Percentiles rank a stretch among this genome's conserved stretches.
phyloP scores from a whole-genome alignment of 176 grass and related monocot genomes.

The Bonia amplexicaulis region DNA sequence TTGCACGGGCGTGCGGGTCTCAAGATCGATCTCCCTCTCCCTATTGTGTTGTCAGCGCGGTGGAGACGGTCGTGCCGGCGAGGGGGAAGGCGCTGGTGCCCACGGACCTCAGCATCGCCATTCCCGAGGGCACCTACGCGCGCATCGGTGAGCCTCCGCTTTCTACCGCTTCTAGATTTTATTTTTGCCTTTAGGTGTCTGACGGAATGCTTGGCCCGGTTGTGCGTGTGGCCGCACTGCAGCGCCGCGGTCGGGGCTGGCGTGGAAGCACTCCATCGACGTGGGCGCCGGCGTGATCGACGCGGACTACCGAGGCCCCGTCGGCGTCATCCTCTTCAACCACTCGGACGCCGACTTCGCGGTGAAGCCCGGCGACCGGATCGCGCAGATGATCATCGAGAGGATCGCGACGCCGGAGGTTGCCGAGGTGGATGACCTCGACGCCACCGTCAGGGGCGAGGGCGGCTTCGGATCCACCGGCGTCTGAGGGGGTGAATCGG shows the following conservation, averaged over 20 bases:
- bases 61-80: constrained; percentile 30
- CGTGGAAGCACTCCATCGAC: constrained; percentile 82
- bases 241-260: constrained; percentile 74
- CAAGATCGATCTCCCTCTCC: too few relatives aligned
- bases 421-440: constrained; percentile 47
- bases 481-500: neutral
- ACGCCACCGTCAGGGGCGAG: constrained; percentile 31
- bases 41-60: constrained; percentile 22
- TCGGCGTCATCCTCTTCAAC: constrained; percentile 65
- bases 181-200: neutral
- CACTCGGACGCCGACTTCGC: constrained; percentile 45
- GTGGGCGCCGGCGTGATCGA: constrained; percentile 83
- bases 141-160: constrained; percentile 21
- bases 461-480: constrained; percentile 34
- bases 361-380: constrained; percentile 39
- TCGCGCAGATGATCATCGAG: constrained; percentile 52
- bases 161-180: neutral
- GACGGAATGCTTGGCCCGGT: neutral
- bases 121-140: constrained; percentile 57
- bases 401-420: constrained; percentile 48
- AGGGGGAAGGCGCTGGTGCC: constrained; percentile 53
- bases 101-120: constrained; percentile 52
- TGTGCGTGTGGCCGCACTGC: neutral
- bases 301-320: constrained; percentile 52
- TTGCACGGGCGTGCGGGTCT: too few relatives aligned